These are phyloP conservation scores for Globisporangium uncinulatum DNA, from an alignment of 352 stramenopile species.

Conservation along the genomic window DNA sequence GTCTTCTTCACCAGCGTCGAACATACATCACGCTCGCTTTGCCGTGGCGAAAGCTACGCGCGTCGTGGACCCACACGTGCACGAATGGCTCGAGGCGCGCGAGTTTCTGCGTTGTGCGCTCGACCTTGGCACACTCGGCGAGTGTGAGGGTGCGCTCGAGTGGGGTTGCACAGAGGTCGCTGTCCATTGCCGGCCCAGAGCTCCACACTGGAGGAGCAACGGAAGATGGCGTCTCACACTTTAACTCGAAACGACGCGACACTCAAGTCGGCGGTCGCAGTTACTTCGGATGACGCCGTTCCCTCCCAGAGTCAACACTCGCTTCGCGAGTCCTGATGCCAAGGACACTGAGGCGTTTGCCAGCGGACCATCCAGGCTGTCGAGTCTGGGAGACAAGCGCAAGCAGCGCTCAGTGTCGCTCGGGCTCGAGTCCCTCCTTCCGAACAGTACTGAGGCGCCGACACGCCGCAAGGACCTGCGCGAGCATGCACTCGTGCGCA, in stretches of 20 bases:
- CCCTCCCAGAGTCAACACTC: too few species aligned
- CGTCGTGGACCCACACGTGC: slow-evolving; percentile 58
- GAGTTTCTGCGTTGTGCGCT: slow-evolving; percentile 20
- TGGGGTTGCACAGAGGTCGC: slow-evolving; percentile 13
- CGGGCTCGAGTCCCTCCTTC: slow-evolving; percentile 2
- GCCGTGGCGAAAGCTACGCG: slow-evolving; percentile 39
- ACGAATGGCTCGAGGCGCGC: slow-evolving; percentile 28
- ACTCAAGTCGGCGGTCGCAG: slow-evolving; percentile 2
- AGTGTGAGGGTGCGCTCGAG: slow-evolving; percentile 43
- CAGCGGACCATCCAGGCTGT: not conserved
- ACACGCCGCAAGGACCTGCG: slow-evolving; percentile 33
- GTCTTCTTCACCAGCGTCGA: not conserved
- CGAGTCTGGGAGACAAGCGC: not conserved
- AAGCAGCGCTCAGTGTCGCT: too few species aligned
- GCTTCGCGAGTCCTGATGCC: too few species aligned
- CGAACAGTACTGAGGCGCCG: not conserved
- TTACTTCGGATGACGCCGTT: not conserved
- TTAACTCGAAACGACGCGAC: not conserved
- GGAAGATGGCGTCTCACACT: too few species aligned
- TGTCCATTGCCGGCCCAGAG: too few species aligned
- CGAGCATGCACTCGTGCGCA: slow-evolving; percentile 21
- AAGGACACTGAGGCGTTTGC: too few species aligned
- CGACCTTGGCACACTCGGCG: slow-evolving; percentile 31
- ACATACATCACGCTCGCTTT: slow-evolving; percentile 35
- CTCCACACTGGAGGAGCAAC: too few species aligned